phyloP scores from a whole-genome alignment of 2,329 filamentous ascomycete species.

The Cladobotryum mycophilum region DNA sequence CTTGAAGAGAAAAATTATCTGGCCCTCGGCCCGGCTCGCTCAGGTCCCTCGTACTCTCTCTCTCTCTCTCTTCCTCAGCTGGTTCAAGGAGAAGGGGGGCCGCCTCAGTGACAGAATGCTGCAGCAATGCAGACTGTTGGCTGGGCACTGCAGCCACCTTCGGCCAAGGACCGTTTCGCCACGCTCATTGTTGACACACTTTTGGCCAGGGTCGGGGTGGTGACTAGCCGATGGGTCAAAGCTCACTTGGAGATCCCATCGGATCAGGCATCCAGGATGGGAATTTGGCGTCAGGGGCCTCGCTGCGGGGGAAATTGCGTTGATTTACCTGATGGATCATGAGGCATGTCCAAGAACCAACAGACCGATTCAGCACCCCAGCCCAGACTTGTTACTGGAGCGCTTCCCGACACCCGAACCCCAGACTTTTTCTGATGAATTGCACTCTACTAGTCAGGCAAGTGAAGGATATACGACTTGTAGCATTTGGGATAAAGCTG shows the following conservation, averaged over 20 bases:
- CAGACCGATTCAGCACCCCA: neutral
- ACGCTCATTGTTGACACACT: slow-evolving; percentile 7
- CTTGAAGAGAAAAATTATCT: too few species aligned
- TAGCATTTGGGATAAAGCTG: too few species aligned
- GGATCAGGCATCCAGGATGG: slow-evolving; percentile 11
- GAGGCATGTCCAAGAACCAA: neutral
- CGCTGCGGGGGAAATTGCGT: slow-evolving; percentile 14
- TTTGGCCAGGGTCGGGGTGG: slow-evolving; percentile 3
- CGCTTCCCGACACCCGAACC: too few species aligned
- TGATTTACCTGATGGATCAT: slow-evolving; percentile 3
- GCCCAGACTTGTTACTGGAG: neutral
- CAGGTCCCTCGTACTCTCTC: too few species aligned
- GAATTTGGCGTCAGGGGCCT: slow-evolving; percentile 9
- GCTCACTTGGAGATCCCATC: slow-evolving; percentile 13
- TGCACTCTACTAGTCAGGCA: too few species aligned
- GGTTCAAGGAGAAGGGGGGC: neutral
- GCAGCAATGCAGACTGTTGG: neutral
- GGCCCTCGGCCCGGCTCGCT: too few species aligned
- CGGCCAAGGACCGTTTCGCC: neutral
- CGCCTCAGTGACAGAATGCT: neutral
- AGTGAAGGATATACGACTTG: too few species aligned
- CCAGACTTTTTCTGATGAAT: too few species aligned
- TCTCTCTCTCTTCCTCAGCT: neutral
- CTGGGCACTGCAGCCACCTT: neutral
- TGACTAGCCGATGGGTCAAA: slow-evolving; percentile 10